phyloP scores from a whole-genome alignment of 78 protist species.

The Dictyostelium capitatum region DNA sequence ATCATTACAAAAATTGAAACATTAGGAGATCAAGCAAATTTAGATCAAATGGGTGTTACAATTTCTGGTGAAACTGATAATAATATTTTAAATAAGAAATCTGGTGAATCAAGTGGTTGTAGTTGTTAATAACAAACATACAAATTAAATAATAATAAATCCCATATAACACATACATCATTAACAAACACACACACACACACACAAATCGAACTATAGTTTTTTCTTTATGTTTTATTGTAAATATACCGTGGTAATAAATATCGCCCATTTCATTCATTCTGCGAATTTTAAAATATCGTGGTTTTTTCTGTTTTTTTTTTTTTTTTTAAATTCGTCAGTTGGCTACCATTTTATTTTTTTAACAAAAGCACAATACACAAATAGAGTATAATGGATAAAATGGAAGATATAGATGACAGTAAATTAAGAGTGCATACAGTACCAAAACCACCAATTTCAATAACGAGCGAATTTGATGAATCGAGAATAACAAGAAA shows the following conservation, averaged over 20 bases:
- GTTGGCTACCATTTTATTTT: too few species aligned
- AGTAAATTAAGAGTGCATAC: too few species aligned
- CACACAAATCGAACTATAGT: too few species aligned
- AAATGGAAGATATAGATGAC: too few species aligned
- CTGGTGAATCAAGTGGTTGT: background rate
- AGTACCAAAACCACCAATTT: background rate
- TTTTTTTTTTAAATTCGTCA: too few species aligned
- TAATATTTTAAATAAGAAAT: background rate
- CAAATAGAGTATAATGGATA: too few species aligned
- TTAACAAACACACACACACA: background rate
- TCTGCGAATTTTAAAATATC: too few species aligned
- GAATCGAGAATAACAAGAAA: background rate
- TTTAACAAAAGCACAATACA: too few species aligned
- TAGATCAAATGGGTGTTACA: conserved; percentile 64
- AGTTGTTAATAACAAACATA: background rate
- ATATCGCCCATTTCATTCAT: too few species aligned
- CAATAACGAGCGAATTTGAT: background rate
- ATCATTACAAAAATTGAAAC: conserved; percentile 88
- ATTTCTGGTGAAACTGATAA: background rate
- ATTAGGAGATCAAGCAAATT: conserved; percentile 31
- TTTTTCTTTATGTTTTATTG: too few species aligned
- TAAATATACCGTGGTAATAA: too few species aligned
- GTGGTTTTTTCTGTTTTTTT: too few species aligned
- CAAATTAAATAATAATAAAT: background rate
- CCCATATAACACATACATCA: background rate